Conservation (phyloP, 441 rosid genomes). For the Aquilaria agallochum region DNA sequence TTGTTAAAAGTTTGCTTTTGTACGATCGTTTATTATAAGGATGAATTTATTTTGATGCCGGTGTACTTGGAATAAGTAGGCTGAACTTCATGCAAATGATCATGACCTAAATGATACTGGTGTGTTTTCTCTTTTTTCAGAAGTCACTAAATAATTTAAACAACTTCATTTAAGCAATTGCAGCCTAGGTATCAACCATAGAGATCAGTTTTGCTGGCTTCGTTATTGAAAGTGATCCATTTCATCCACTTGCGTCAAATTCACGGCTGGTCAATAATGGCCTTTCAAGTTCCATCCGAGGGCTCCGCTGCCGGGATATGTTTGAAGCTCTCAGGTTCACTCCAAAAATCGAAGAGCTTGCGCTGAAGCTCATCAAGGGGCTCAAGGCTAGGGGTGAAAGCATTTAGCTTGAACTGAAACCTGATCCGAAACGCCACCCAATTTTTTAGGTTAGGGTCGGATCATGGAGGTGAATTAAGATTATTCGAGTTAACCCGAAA, state of each 20-base stretch:
- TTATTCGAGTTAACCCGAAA: too few species aligned
- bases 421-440: too few species aligned
- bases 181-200: slow-evolving; percentile 48
- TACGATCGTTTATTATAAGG: too few species aligned
- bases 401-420: too few species aligned
- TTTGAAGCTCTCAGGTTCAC: slow-evolving; percentile 52
- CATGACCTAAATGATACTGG: too few species aligned
- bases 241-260: slow-evolving; percentile 43
- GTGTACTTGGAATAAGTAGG: too few species aligned
- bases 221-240: slow-evolving; percentile 42
- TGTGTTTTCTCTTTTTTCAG: background rate
- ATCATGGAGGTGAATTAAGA: too few species aligned
- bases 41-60: too few species aligned
- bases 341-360: slow-evolving; percentile 40
- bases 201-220: slow-evolving; percentile 20
- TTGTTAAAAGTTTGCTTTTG: too few species aligned
- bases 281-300: slow-evolving; percentile 42
- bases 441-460: too few species aligned
- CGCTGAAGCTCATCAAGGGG: slow-evolving; percentile 34
- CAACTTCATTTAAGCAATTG: background rate
- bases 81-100: too few species aligned
- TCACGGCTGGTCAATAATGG: slow-evolving; percentile 62
- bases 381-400: slow-evolving; percentile 12
- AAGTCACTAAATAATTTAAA: too few species aligned
- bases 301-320: slow-evolving; percentile 59